These are phyloP conservation scores for Vickermania ingenoplastis DNA, from an alignment of 208 protist genomes.

Conservation along the genomic window DNA sequence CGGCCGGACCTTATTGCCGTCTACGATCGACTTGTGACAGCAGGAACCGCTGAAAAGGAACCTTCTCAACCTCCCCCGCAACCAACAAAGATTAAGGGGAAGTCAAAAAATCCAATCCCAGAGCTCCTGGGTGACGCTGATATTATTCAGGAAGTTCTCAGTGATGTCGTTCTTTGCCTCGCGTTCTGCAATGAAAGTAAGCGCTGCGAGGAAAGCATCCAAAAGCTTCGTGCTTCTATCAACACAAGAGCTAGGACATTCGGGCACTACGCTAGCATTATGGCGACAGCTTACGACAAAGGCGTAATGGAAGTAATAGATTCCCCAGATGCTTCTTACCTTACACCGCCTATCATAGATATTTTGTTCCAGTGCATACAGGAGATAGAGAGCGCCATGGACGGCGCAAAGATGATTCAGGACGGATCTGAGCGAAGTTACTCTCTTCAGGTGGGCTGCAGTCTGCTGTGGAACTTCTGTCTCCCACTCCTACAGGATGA, in stretches of 20 bases:
- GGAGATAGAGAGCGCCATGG: constrained; percentile 44
- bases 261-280: constrained; percentile 23
- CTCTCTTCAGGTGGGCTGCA: constrained; percentile 39
- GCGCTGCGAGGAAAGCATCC: constrained; percentile 9
- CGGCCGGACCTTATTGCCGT: constrained; percentile 19
- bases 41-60: neutral
- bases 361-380: constrained; percentile 23
- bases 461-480: constrained; percentile 67
- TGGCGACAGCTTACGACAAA: constrained; percentile 16
- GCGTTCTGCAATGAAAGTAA: constrained; percentile 33
- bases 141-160: constrained; percentile 53
- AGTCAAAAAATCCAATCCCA: constrained; percentile 4
- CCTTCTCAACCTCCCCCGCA: neutral
- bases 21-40: constrained; percentile 15
- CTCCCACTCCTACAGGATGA: constrained; percentile 33
- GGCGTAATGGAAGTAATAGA: constrained; percentile 12
- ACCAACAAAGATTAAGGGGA: neutral
- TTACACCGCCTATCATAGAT: constrained; percentile 21
- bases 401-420: constrained; percentile 43
- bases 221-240: constrained; percentile 10
- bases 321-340: constrained; percentile 36
- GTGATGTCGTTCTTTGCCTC: constrained; percentile 60
- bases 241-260: constrained; percentile 41
- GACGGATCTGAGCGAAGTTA: constrained; percentile 61
- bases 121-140: constrained; percentile 22